Evolutionary conservation across 495 filamentous ascomycete species (phyloP).

Genomic region (Hypoxylon fuscum): DNA sequence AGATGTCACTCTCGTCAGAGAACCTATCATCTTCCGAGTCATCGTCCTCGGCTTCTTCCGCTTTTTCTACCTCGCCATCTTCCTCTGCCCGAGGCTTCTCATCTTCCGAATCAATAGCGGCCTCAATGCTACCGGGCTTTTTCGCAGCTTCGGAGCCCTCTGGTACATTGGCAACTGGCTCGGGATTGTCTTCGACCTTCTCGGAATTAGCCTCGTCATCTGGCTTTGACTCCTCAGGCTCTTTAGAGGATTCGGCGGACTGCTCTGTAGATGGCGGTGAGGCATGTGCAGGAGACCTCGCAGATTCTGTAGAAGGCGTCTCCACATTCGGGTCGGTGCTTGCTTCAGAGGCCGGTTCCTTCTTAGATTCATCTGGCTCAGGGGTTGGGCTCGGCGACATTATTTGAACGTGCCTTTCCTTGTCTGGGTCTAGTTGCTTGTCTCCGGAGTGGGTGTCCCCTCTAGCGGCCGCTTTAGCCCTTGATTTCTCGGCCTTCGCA

Average conservation of each 20-base stretch:
- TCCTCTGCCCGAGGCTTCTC: slow-evolving; percentile 24
- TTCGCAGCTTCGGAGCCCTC: background rate
- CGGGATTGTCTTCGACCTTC: slow-evolving; percentile 8
- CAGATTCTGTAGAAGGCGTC: slow-evolving; percentile 14
- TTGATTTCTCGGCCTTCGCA: slow-evolving; percentile 39
- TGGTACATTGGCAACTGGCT: slow-evolving; percentile 1
- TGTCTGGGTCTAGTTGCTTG: background rate
- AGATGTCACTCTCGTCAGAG: slow-evolving; percentile 44
- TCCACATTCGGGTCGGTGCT: background rate
- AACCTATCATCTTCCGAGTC: slow-evolving; percentile 41
- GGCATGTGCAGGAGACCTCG: background rate
- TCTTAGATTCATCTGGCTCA: slow-evolving; percentile 37
- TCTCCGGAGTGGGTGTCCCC: slow-evolving; percentile 13
- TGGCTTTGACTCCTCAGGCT: background rate
- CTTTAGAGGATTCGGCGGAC: background rate
- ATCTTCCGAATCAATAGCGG: slow-evolving; percentile 16
- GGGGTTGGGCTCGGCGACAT: slow-evolving; percentile 21
- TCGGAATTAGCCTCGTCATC: slow-evolving; percentile 5
- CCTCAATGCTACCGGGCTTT: slow-evolving; percentile 1
- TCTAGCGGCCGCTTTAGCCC: slow-evolving; percentile 32
- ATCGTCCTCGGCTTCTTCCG: slow-evolving; percentile 21
- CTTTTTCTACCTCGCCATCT: background rate
- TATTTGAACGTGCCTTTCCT: slow-evolving; percentile 30
- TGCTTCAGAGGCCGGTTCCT: slow-evolving; percentile 24
- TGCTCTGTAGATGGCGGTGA: slow-evolving; percentile 5